Base-by-base conservation (phyloP, 139 green algal genomes). In the Klebsormidium nitens region DNA sequence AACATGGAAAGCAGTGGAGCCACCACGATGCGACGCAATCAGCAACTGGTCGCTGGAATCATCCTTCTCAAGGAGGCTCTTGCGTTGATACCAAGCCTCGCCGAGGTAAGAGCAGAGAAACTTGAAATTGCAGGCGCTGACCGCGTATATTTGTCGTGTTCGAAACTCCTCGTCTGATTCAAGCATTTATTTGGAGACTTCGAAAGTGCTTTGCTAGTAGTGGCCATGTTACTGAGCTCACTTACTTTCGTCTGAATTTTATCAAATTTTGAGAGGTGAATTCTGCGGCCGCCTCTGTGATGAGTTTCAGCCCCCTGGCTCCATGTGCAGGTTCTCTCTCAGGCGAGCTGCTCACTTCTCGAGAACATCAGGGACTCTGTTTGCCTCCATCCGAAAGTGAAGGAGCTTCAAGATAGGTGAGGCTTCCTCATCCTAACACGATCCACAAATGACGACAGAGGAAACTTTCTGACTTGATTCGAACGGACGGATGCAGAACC, bases 341-440 rank as follows among this genome's bases (percentile, higher is more conserved):
- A 26, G 17, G 64, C 40, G 38, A 44, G 46, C 2, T 70, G 52
- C 40, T 72, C 28, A 26, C 29, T 73, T 3, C 38, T 70, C 28
- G 48, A 36, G 6, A 72, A 48, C 58, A 59, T 75, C 34, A 59
- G 59, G 34, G 37, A 72, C 28, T 29, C 31, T 37, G 68, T 72
- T 3, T 67, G 80, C 79, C n/a, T 82, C 77, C 64, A 72, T 81
- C 26, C 80, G 81, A 48, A 69, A 63, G 34, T 77, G 19, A 11
- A 42, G 81, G n/a, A 23, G 61, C n/a, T 40, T 32, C 17, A 29
- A 17, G 23, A 64, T 8, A 26, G 46, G 72, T 59, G 56, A 55
- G 5, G 46, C 29, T 8, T 80, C 60, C 11, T 56, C 32, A 42
- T 31, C 3, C 2, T 62, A 89, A 14, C 31, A 67, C 5, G 55